These are phyloP conservation scores for Citrus glauca DNA, from an alignment of 345 rosid genomes.

Conservation along the genomic window DNA sequence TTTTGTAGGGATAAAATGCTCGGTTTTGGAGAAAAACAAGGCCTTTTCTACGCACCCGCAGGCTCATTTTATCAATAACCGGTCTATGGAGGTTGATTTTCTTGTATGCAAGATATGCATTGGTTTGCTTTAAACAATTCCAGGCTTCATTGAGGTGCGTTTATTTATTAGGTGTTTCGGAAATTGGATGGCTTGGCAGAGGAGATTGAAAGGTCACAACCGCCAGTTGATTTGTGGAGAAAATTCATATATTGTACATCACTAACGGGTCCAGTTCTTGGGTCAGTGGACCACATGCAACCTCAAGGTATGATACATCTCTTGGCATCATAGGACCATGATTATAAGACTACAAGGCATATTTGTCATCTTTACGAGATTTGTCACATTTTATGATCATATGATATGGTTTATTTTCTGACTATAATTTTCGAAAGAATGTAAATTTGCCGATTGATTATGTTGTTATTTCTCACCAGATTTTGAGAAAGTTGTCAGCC, in stretches of 20 bases:
- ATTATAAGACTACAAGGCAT: neutral
- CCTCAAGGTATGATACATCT: conserved; percentile 66
- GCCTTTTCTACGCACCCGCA: conserved; percentile 77
- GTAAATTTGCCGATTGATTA: neutral
- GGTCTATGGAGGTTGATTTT: conserved; percentile 85
- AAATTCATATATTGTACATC: conserved; percentile 91
- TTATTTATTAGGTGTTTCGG: conserved; percentile 56
- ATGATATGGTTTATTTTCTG: neutral
- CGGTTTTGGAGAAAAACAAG: conserved; percentile 70
- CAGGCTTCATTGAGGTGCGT: neutral
- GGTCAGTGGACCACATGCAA: conserved; percentile 94
- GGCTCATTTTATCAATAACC: conserved; percentile 95
- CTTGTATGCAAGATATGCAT: neutral
- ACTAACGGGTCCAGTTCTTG: conserved; percentile 75
- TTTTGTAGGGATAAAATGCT: conserved; percentile 63
- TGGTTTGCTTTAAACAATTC: neutral
- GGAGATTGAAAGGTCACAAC: conserved; percentile 80
- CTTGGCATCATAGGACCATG: neutral
- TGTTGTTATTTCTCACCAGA: conserved; percentile 40
- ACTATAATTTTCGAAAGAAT: neutral
- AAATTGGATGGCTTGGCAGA: conserved; percentile 77
- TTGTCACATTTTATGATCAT: neutral
- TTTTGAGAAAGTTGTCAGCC: conserved; percentile 78
- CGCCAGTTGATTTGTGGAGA: conserved; percentile 88
- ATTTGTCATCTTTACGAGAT: neutral